These are phyloP conservation scores for Infundibulicybe gibba DNA, from an alignment of 768 basidiomycete species.

Conservation along the genomic window DNA sequence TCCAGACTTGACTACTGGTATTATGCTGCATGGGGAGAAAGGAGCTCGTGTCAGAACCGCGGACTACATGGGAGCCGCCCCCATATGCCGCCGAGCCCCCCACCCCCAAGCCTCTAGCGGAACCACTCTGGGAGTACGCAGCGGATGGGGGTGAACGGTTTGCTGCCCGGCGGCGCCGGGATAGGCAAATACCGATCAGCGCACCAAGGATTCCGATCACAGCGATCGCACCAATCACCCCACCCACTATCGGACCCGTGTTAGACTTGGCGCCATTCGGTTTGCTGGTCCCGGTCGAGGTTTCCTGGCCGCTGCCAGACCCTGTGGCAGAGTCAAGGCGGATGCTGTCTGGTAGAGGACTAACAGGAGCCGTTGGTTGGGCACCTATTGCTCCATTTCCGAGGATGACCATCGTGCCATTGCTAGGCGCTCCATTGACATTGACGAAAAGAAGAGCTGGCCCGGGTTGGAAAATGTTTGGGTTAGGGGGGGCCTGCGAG, in stretches of 20 bases:
- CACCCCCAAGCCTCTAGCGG: constrained; percentile 9
- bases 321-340: constrained; percentile 40
- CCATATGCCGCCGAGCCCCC: constrained; percentile 16
- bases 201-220: constrained; percentile 48
- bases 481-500: constrained; percentile 77
- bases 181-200: constrained; percentile 46
- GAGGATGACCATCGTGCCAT: constrained; percentile 61
- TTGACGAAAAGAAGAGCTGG: constrained; percentile 70
- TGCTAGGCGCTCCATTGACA: constrained; percentile 71
- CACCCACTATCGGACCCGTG: constrained; percentile 44
- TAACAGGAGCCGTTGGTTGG: constrained; percentile 43
- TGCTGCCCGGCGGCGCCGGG: constrained; percentile 45
- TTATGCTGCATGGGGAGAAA: constrained; percentile 71
- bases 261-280: constrained; percentile 21
- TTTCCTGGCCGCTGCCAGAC: constrained; percentile 14
- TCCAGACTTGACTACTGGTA: constrained; percentile 55
- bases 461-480: constrained; percentile 83
- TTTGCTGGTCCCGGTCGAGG: constrained; percentile 8
- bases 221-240: constrained; percentile 49
- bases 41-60: constrained; percentile 63
- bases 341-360: constrained; percentile 48
- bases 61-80: constrained; percentile 21
- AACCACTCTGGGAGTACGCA: constrained; percentile 19
- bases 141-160: constrained; percentile 12
- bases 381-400: constrained; percentile 63